phyloP scores from a whole-genome alignment of 768 basidiomycete genomes.

The Omphalotus guepiniiformis region DNA sequence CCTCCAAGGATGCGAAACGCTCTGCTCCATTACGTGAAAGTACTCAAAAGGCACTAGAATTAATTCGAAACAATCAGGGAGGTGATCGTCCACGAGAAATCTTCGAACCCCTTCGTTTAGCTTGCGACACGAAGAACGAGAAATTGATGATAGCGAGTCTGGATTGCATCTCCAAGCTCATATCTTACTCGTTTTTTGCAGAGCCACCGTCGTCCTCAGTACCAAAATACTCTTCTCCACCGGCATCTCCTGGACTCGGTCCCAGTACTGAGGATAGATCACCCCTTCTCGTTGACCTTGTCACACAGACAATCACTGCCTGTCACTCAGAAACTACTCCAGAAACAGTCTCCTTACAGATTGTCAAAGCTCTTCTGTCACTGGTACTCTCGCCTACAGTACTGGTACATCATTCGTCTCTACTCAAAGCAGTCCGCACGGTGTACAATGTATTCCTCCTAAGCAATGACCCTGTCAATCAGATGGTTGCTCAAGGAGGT shows the following conservation, averaged over 20 bases:
- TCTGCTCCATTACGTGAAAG: slow-evolving; percentile 79
- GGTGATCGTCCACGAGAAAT: slow-evolving; percentile 80
- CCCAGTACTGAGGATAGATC: slow-evolving; percentile 41
- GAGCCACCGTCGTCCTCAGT: slow-evolving; percentile 48
- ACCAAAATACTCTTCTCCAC: slow-evolving; percentile 61
- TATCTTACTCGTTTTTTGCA: slow-evolving; percentile 95
- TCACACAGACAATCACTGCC: slow-evolving; percentile 91
- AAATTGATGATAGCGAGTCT: slow-evolving; percentile 95
- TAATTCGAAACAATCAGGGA: slow-evolving; percentile 72
- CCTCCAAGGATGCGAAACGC: slow-evolving; percentile 86
- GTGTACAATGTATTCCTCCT: slow-evolving; percentile 98
- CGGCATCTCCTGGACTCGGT: slow-evolving; percentile 58
- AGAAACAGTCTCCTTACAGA: slow-evolving; percentile 90
- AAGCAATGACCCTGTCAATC: slow-evolving; percentile 86
- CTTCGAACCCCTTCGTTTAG: slow-evolving; percentile 92
- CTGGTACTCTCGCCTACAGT: slow-evolving; percentile 83
- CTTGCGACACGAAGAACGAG: slow-evolving; percentile 92
- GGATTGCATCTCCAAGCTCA: slow-evolving; percentile 96
- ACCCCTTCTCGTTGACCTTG: slow-evolving; percentile 84
- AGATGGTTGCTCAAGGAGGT: slow-evolving; percentile 97
- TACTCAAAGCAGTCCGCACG: slow-evolving; percentile 94
- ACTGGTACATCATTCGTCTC: slow-evolving; percentile 90
- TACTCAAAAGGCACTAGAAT: slow-evolving; percentile 75
- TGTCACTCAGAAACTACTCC: slow-evolving; percentile 87
- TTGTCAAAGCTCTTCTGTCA: slow-evolving; percentile 91